phyloP scores from a whole-genome alignment of 345 rosid genomes.

The Gossypium ekmanianum region DNA sequence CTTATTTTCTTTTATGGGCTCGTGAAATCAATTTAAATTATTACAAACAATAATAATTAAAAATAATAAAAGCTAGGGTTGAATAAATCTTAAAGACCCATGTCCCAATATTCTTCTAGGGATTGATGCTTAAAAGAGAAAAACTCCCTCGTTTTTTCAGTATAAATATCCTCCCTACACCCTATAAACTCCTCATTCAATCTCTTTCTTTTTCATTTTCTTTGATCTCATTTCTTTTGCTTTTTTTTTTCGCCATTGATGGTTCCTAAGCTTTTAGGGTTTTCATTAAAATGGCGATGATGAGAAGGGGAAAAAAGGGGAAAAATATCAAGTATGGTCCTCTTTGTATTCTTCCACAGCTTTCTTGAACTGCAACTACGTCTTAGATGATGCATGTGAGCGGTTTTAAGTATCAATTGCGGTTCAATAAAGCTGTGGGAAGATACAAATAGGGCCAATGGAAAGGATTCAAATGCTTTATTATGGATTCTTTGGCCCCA shows the following conservation, averaged over 20 bases:
- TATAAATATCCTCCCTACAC: constrained; percentile 47
- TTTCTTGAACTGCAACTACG: constrained; percentile 92
- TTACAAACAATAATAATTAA: too few relatives aligned
- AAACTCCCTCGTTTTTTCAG: constrained; percentile 23
- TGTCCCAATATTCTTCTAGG: constrained; percentile 82
- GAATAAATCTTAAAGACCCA: constrained; percentile 27
- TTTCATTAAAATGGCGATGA: not conserved
- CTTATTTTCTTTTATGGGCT: too few relatives aligned
- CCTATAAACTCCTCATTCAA: constrained; percentile 11
- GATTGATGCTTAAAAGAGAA: constrained; percentile 66
- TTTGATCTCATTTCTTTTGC: not conserved
- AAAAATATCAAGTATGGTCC: constrained; percentile 32
- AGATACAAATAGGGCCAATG: constrained; percentile 58
- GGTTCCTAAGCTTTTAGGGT: constrained; percentile 13
- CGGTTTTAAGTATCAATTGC: constrained; percentile 14
- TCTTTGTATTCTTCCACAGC: constrained; percentile 98
- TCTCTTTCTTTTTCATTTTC: not conserved
- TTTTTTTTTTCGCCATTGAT: not conserved
- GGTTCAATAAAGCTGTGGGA: constrained; percentile 99
- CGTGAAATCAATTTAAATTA: not conserved
- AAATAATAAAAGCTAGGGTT: constrained; percentile 23
- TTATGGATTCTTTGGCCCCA: not conserved
- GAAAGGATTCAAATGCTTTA: not conserved
- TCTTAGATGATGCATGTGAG: not conserved
- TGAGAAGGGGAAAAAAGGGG: not conserved